Evolutionary conservation across 345 rosid genomes (phyloP), one percentile per base, ranked within the genome.

Genomic region (Camelina sativa): DNA sequence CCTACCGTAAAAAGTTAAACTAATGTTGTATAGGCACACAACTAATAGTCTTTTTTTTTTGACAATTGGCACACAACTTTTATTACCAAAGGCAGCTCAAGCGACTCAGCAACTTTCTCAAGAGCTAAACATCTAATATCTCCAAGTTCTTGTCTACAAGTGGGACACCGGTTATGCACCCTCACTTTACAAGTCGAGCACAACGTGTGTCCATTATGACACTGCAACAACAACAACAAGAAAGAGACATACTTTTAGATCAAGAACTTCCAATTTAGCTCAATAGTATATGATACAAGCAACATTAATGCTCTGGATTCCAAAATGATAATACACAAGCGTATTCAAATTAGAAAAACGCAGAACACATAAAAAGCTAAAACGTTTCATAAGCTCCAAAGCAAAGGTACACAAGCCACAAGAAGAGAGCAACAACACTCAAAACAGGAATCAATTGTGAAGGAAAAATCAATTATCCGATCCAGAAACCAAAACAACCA

Each of bases 171-270:
- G n/a, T n/a, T n/a, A n/a, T 89, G 96, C 58, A 89, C 96, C 80
- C 86, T 84, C 32, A 86, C 76, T 85, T 89, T 89, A 82, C 96
- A 89, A 32, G 96, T 87, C 44, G 91, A 89, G 82, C 96, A 89
- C 12, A 89, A 79, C 11, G 96, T 89, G 69, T 89, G 96, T 38
- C 96, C 96, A 54, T 89, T 89, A 64, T 82, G 92, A 56, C 96
- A 89, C 95, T 89, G 86, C 83, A 81, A 71, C 57, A 67, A 62
- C n/a, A 60, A 60, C 16, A 75, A 5, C 28, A 25, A 25, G 5
- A 65, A 22, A 61, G 6, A 69, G 0, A 74, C 20, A 56, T 11
- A 13, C 20, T 35, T 58, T 16, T 51, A 54, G 50, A 75, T 55
- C 15, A 75, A 58, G 54, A 60, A 50, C 23, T 20, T 11, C 35